A percentile compares a stretch with the other conserved stretches of the same genome.
phyloP scores from a whole-genome alignment of 148 eudicot species.

The Spergularia bocconei region DNA sequence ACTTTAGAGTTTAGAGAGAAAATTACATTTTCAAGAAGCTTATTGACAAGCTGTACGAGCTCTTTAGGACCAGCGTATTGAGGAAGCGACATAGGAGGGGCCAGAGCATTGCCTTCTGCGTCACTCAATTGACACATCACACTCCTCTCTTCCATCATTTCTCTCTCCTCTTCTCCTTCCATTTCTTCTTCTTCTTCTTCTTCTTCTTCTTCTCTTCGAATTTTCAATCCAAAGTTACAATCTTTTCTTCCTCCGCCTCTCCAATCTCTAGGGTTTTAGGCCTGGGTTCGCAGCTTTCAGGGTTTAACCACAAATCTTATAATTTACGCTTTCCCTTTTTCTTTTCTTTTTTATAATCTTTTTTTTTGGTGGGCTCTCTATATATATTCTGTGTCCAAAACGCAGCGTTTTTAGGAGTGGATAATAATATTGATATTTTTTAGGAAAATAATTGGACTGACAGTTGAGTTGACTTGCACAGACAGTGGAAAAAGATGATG shows the following conservation, averaged over 20 bases:
- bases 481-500: not conserved
- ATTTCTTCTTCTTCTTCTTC: not conserved
- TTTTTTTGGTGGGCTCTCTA: no score
- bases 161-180: slow-evolving; percentile 23
- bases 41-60: slow-evolving; percentile 70
- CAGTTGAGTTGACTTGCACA: not conserved
- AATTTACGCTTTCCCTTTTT: no score
- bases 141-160: slow-evolving; percentile 36
- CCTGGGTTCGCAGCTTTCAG: no score
- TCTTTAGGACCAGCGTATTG: slow-evolving; percentile 82
- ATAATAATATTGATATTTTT: no score
- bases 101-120: slow-evolving; percentile 71
- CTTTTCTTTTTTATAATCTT: no score
- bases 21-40: slow-evolving; percentile 63
- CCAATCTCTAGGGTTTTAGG: no score
- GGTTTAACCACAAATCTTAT: no score
- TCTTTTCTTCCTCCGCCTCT: no score
- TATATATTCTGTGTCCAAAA: no score
- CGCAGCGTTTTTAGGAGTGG: no score
- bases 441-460: not conserved
- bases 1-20: not conserved
- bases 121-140: slow-evolving; percentile 83
- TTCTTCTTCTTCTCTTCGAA: not conserved
- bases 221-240: no score
- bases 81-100: slow-evolving; percentile 67